These are phyloP conservation scores for Verticillium nubilum DNA, from an alignment of 2,329 filamentous ascomycete genomes.

Conservation along the genomic window DNA sequence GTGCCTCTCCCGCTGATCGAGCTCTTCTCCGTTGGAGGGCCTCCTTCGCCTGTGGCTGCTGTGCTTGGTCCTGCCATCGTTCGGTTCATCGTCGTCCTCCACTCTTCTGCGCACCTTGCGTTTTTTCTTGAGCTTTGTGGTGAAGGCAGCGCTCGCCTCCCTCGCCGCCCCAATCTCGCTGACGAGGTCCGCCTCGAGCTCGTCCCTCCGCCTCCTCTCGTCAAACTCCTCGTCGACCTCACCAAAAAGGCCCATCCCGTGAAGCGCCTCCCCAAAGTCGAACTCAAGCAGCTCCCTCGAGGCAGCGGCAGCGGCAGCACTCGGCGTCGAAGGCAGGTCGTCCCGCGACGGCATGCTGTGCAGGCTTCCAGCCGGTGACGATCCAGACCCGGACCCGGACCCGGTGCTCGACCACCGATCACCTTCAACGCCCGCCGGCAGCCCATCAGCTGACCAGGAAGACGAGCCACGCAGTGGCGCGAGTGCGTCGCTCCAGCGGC, in stretches of 20 bases:
- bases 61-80: slow-evolving; percentile 3
- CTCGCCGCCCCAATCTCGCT: slow-evolving; percentile 27
- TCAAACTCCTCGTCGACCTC: background rate
- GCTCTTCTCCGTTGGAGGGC: slow-evolving; percentile 10
- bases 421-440: background rate
- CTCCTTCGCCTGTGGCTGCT: slow-evolving; percentile 26
- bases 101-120: slow-evolving; percentile 14
- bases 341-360: slow-evolving; percentile 23
- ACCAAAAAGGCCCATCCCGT: background rate
- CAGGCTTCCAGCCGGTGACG: slow-evolving; percentile 5
- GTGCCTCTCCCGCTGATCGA: slow-evolving; percentile 26
- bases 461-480: slow-evolving; percentile 54
- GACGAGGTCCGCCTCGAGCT: slow-evolving; percentile 24
- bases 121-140: slow-evolving; percentile 44
- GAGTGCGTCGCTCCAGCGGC: slow-evolving; percentile 79
- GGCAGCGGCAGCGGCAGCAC: slow-evolving; percentile 49
- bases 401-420: background rate
- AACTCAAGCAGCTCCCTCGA: slow-evolving; percentile 41
- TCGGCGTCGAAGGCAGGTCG: slow-evolving; percentile 36
- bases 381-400: background rate
- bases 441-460: slow-evolving; percentile 10
- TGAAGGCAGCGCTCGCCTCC: slow-evolving; percentile 31
- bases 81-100: background rate
- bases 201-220: slow-evolving; percentile 5
- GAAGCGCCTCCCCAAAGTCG: slow-evolving; percentile 19